Percentiles rank a stretch among this genome's conserved stretches.
Evolutionary conservation across 345 rosid genomes (phyloP).

Genomic region (Acer saccharum): DNA sequence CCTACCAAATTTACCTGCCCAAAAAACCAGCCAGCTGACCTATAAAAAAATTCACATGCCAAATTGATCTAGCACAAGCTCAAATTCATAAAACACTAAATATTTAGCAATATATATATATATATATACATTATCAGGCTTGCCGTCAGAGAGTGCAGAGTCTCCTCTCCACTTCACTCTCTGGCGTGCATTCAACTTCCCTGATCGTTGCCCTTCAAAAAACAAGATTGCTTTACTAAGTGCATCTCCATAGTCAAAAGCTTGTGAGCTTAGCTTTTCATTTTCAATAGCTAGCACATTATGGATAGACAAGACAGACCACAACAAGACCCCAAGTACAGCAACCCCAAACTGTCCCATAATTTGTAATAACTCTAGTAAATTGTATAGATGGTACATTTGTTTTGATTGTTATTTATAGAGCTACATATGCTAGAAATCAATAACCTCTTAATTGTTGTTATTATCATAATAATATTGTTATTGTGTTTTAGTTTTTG

Average conservation of each 20-base stretch:
- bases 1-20: slow-evolving; percentile 68
- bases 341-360: slow-evolving; percentile 13
- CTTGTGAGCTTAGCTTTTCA: slow-evolving; percentile 20
- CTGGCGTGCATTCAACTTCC: slow-evolving; percentile 55
- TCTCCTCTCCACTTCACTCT: slow-evolving; percentile 67
- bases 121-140: slow-evolving; percentile 43
- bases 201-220: slow-evolving; percentile 88
- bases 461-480: too few species aligned
- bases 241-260: slow-evolving; percentile 54
- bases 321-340: slow-evolving; percentile 3
- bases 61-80: too few species aligned
- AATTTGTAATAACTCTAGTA: neutral
- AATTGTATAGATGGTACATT: neutral
- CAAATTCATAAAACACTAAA: too few species aligned
- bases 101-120: neutral
- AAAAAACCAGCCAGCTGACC: neutral
- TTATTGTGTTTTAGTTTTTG: too few species aligned
- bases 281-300: slow-evolving; percentile 22
- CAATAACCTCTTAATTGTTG: too few species aligned
- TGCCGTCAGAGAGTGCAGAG: slow-evolving; percentile 78
- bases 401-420: slow-evolving; percentile 30
- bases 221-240: slow-evolving; percentile 66
- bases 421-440: neutral
- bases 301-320: slow-evolving; percentile 18
- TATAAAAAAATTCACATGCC: neutral